Base-by-base conservation (phyloP, 495 filamentous ascomycete species). In the Cercophora samala region DNA sequence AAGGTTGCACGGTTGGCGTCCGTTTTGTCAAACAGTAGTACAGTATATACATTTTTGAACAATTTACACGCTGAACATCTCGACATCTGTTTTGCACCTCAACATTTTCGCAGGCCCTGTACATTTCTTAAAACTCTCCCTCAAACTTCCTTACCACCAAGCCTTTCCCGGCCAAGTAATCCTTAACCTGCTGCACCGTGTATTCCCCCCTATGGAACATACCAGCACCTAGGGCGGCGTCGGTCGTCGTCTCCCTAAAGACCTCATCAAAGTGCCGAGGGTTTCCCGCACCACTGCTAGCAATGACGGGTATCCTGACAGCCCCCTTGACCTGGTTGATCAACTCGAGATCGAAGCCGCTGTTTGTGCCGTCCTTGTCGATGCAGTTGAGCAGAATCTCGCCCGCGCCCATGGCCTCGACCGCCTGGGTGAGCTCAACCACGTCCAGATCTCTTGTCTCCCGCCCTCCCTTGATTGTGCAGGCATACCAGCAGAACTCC, bases 181-280 rank as follows among this genome's bases (percentile, higher is more conserved):
- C 87, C 76, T 98, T 99, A n/a, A 99, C 95, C 68, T 98, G 87
- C 74, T 88, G 87, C 9, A 99, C 93, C 0, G 93, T 97, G 75
- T 93, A 98, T 79, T 99, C 94, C 26, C 89, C 91, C 29, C 96
- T 84, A 79, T 99, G 95, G 76, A 99, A 99, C 89, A 99, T 99
- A 61, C 95, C 95, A 24, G 95, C 95, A 18, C 95, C 95, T 37
- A 99, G 76, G 26, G 95, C 95, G 37, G 95, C 95, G 82, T 99
- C 95, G 17, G 93, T 93, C 17, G 83, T 83, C 24, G 95, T 98
- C 75, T 88, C 81, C 66, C 83, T 80, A 78, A 98, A 98, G 19
- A 97, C 95, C 74, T 99, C 92, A 53, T 85, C 83, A 77, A 99
- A 99, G 76, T 99, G 95, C 0, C 77, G 85, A 18, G 95, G 96